A percentile compares a stretch with the other conserved stretches of the same genome.
Evolutionary conservation across 2,329 filamentous ascomycete species (phyloP).

Genomic region (Didymella keratinophila): DNA sequence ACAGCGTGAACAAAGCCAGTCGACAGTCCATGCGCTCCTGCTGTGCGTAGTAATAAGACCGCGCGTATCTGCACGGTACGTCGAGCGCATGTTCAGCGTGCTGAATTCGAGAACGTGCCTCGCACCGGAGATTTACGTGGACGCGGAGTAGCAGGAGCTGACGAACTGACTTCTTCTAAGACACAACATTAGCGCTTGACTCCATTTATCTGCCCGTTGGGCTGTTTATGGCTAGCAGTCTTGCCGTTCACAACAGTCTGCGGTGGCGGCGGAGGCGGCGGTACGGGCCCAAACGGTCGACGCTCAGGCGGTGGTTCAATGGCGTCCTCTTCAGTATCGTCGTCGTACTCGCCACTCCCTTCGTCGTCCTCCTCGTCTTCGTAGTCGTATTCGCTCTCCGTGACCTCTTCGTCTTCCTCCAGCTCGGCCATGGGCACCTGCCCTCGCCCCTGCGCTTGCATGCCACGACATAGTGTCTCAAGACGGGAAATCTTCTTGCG

Average conservation of each 20-base stretch:
- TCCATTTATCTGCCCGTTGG: conserved; percentile 50
- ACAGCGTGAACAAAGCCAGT: conserved; percentile 7
- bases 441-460: conserved; percentile 92
- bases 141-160: not conserved
- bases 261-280: conserved; percentile 48
- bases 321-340: conserved; percentile 65
- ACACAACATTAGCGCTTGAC: conserved; percentile 46
- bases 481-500: conserved; percentile 89
- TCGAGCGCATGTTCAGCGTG: no score
- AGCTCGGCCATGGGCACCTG: conserved; percentile 63
- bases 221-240: conserved; percentile 49
- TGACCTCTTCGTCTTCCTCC: conserved; percentile 65
- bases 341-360: conserved; percentile 61
- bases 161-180: not conserved
- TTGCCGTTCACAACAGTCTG: conserved; percentile 43
- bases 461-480: conserved; percentile 91
- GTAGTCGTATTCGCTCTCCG: conserved; percentile 53
- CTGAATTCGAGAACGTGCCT: no score
- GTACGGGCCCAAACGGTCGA: conserved; percentile 49
- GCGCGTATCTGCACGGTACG: no score
- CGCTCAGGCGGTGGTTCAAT: conserved; percentile 42
- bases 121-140: no score
- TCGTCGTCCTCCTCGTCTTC: conserved; percentile 53
- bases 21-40: not conserved
- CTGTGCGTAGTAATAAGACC: not conserved